Base-by-base conservation (phyloP, 164 flowering plant species). In the Piper betle region DNA sequence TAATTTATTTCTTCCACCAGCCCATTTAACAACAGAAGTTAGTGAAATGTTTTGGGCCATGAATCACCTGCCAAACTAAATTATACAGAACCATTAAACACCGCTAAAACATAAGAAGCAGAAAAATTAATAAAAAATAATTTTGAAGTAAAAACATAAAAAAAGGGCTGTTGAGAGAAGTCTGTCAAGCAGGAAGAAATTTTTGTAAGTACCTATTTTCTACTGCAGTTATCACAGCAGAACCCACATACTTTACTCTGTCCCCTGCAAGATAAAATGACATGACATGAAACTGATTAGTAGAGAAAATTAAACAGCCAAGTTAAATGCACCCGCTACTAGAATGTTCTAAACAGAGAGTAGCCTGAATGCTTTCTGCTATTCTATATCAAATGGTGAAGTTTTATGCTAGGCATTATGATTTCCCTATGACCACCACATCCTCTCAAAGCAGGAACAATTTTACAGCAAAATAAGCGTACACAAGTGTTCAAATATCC, bases 171-270 rank as follows among this genome's bases (percentile, higher is more conserved):
- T 25, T 8, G 37, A 10, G 50, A 58, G 39, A 58, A 39, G n/a
- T 12, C 39, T 16, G 5, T 2, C 1, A 2, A 37, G 1, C 39
- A 58, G 20, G 4, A 54, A 54, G 57, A 54, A 16, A 25, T 16
- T 37, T 16, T 58, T 38, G n/a, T 43, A 62, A 65, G 50, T 25
- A 92, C 98, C 96, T 89, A 70, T 79, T 80, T 69, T 83, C 79
- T 55, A 74, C 81, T 79, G 79, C 83, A 63, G 67, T 41, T 5
- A 15, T 67, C 37, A 71, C 64, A 64, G 91, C 72, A 52, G 82
- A 76, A 60, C 97, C 98, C 74, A 77, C 62, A 57, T 87, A 89
- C 66, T 84, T 93, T 48, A 93, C 91, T 4, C 86, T 82, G 70
- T 89, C 96, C 66, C 96, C 96, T 89, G 65, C 39, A 65, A 71